Conservation (phyloP, 805 yeast genomes). For the Teunomyces kruisii region DNA sequence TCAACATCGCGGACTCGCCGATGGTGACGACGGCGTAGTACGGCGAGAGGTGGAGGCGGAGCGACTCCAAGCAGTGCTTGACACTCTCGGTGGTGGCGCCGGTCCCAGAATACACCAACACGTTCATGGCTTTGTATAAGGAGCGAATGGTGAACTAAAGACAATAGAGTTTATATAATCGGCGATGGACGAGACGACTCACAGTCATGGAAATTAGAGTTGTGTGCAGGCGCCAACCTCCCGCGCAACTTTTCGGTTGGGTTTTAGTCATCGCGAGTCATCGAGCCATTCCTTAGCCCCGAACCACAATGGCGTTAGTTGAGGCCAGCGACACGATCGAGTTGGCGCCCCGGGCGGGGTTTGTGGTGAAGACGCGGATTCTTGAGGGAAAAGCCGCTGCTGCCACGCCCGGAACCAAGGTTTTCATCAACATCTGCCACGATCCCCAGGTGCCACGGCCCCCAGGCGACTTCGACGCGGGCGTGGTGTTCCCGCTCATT, state of each 20-base stretch:
- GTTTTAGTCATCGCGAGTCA: neutral
- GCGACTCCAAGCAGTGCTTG: slow-evolving; percentile 75
- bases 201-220: neutral
- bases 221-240: neutral
- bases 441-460: slow-evolving; percentile 69
- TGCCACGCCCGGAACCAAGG: slow-evolving; percentile 46
- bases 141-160: slow-evolving; percentile 2
- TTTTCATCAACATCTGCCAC: slow-evolving; percentile 77
- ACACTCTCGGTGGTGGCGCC: slow-evolving; percentile 90
- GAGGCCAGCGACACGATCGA: slow-evolving; percentile 17
- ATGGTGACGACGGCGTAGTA: slow-evolving; percentile 82
- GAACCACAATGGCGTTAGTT: slow-evolving; percentile 7
- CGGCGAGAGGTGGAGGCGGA: slow-evolving; percentile 76
- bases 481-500: slow-evolving; percentile 58
- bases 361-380: slow-evolving; percentile 68
- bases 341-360: slow-evolving; percentile 60
- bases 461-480: slow-evolving; percentile 49
- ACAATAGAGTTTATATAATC: neutral
- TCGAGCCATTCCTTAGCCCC: neutral
- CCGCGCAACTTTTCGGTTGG: neutral
- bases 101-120: slow-evolving; percentile 42
- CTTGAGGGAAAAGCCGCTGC: slow-evolving; percentile 17
- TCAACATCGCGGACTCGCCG: slow-evolving; percentile 56
- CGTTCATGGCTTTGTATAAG: slow-evolving; percentile 25
- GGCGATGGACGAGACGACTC: neutral